Conservation (phyloP, 331 rosid species). For the Phaseolus coccineus region DNA sequence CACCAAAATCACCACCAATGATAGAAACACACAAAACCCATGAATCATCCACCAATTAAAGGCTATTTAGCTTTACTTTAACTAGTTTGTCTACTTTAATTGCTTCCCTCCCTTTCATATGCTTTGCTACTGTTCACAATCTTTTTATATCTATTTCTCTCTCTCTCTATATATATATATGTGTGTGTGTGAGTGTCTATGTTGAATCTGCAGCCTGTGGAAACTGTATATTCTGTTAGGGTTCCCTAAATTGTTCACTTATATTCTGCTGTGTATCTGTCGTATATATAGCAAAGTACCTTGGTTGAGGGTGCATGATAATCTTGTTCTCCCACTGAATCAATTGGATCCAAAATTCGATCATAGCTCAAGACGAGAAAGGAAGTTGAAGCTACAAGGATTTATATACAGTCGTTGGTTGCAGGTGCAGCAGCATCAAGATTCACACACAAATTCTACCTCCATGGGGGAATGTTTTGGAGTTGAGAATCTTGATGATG, state of each 20-base stretch:
- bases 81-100: conserved; percentile 1
- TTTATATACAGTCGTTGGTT: conserved; percentile 64
- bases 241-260: conserved; percentile 37
- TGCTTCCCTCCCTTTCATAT: neutral
- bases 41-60: conserved; percentile 45
- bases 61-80: conserved; percentile 30
- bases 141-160: neutral
- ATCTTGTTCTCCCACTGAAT: conserved; percentile 21
- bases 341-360: conserved; percentile 6
- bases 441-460: conserved; percentile 65
- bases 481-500: conserved; percentile 99
- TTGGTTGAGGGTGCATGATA: neutral
- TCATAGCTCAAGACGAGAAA: neutral
- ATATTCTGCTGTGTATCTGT: neutral
- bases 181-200: neutral
- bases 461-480: neutral
- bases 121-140: neutral
- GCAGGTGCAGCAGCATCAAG: conserved; percentile 95
- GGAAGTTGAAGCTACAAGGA: conserved; percentile 16
- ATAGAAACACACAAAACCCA: conserved; percentile 34
- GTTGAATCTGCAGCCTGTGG: neutral
- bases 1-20: neutral
- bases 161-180: neutral
- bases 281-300: conserved; percentile 29
- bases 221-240: conserved; percentile 63